A percentile compares a stretch with the other conserved stretches of the same genome.
Evolutionary conservation across 1,284 basidiomycete genomes (phyloP).

Genomic region (Melampsora americana): DNA sequence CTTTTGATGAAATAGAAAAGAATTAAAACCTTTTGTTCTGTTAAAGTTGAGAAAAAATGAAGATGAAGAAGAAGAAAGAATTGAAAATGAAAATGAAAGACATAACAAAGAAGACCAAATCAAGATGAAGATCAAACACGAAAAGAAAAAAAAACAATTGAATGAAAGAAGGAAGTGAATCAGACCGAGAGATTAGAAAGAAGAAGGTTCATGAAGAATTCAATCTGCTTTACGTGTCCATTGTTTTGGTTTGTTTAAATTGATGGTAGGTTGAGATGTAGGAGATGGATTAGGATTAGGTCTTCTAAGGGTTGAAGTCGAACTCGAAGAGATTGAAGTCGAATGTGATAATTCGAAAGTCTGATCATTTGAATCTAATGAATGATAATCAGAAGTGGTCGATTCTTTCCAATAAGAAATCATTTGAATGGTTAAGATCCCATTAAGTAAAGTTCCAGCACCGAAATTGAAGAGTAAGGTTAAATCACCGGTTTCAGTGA

Average conservation of each 20-base stretch:
- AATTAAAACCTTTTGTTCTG: too few relatives aligned
- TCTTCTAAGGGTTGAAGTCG: background rate
- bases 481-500: conserved; percentile 74
- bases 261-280: conserved; percentile 9
- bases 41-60: too few relatives aligned
- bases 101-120: background rate
- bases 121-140: background rate
- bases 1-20: too few relatives aligned
- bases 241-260: conserved; percentile 28
- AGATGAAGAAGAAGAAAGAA: too few relatives aligned
- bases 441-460: conserved; percentile 74
- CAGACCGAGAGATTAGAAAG: background rate
- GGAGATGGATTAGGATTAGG: background rate
- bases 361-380: background rate
- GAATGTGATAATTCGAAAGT: background rate
- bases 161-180: background rate
- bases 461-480: conserved; percentile 76
- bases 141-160: background rate
- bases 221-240: conserved; percentile 38
- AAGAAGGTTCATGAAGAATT: too few relatives aligned
- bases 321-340: too few relatives aligned
- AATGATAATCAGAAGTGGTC: background rate
- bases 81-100: too few relatives aligned
- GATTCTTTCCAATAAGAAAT: conserved; percentile 59
- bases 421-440: conserved; percentile 74